A percentile compares a stretch with the other conserved stretches of the same genome.
These are phyloP conservation scores for Corniculantispora saksenae DNA, from an alignment of 2,329 filamentous ascomycete genomes.

Conservation along the genomic window DNA sequence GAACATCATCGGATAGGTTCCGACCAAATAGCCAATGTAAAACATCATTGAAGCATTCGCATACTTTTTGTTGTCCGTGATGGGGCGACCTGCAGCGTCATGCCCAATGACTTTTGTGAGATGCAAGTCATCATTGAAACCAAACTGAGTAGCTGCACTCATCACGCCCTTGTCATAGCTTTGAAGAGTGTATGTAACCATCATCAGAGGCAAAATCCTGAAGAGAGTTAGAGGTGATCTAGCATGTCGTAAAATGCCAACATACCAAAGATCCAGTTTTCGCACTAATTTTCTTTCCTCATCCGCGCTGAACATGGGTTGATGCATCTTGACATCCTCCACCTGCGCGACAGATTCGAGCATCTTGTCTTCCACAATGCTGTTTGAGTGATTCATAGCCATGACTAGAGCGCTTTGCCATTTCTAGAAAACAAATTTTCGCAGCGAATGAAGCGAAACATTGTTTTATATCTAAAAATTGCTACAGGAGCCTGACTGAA, in stretches of 20 bases:
- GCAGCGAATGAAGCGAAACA: neutral
- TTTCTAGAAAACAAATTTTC: no score
- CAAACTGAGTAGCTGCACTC: conserved; percentile 17
- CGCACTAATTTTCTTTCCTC: conserved; percentile 4
- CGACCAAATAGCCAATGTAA: conserved; percentile 47
- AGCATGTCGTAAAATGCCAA: neutral
- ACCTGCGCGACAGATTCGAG: neutral
- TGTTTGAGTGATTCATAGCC: neutral
- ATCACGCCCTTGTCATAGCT: conserved; percentile 22
- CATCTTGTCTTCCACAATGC: neutral
- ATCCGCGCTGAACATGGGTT: neutral
- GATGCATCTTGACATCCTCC: conserved; percentile 1
- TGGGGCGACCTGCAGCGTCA: conserved; percentile 14
- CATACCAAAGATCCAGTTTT: conserved; percentile 24
- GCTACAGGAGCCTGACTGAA: no score
- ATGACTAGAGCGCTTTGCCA: no score
- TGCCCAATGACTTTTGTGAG: conserved; percentile 18
- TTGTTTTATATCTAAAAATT: neutral
- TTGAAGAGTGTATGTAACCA: conserved; percentile 20
- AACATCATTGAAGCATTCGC: conserved; percentile 39
- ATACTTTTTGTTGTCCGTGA: conserved; percentile 15
- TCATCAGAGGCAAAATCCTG: conserved; percentile 19
- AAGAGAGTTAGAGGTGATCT: neutral
- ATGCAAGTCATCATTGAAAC: conserved; percentile 9
- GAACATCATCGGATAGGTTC: conserved; percentile 37